Conservation (phyloP, 345 rosid species). For the Ailanthus altissimus region DNA sequence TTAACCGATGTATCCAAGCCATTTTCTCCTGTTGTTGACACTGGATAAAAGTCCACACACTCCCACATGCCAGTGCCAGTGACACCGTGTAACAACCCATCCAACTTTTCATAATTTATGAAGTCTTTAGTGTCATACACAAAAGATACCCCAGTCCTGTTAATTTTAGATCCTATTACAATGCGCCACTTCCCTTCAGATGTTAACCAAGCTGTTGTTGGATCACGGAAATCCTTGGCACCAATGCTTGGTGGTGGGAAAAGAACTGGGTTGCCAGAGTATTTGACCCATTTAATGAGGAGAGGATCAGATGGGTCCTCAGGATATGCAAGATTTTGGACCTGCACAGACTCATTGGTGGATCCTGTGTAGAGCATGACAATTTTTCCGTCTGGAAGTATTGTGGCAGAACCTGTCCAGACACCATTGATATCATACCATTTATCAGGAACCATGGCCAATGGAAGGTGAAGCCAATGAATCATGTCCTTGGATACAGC, state of each 20-base stretch:
- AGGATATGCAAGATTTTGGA: slow-evolving; percentile 91
- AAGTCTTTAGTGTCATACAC: slow-evolving; percentile 82
- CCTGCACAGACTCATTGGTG: slow-evolving; percentile 65
- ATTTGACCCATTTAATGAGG: slow-evolving; percentile 68
- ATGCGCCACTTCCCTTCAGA: slow-evolving; percentile 83
- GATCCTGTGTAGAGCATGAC: slow-evolving; percentile 90
- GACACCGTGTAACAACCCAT: slow-evolving; percentile 56
- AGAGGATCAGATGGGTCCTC: slow-evolving; percentile 74
- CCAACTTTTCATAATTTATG: slow-evolving; percentile 40
- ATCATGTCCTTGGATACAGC: slow-evolving; percentile 80
- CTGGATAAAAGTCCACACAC: slow-evolving; percentile 73
- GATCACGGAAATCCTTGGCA: slow-evolving; percentile 81
- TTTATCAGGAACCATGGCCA: slow-evolving; percentile 82
- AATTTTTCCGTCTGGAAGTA: slow-evolving; percentile 75
- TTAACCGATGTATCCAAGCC: slow-evolving; percentile 61
- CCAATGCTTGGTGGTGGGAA: slow-evolving; percentile 67
- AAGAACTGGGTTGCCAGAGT: slow-evolving; percentile 71
- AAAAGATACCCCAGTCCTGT: slow-evolving; percentile 64
- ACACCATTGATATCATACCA: slow-evolving; percentile 86
- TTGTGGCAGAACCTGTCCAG: slow-evolving; percentile 92
- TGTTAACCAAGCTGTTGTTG: slow-evolving; percentile 91
- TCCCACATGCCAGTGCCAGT: slow-evolving; percentile 94
- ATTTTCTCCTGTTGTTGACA: slow-evolving; percentile 29
- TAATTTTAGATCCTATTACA: slow-evolving; percentile 68
- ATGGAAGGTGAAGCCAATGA: slow-evolving; percentile 86